Base-by-base conservation (phyloP, 2,329 filamentous ascomycete genomes). In the Drechslera avenae region DNA sequence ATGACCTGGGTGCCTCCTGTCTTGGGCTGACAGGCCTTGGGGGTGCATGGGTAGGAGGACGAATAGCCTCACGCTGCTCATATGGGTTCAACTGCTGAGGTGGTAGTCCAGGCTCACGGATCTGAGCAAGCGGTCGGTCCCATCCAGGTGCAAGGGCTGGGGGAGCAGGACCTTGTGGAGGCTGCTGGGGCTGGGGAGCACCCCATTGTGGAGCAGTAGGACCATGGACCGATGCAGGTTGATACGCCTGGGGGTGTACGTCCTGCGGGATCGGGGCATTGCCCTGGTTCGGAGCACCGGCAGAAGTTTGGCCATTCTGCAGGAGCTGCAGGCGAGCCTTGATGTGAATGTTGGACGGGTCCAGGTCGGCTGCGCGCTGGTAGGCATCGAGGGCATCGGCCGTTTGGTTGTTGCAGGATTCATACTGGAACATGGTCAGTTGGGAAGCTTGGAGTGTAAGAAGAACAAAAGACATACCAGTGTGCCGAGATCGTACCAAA, bases 391-490 rank as follows among this genome's bases (percentile, higher is more conserved):
- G 82, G 1, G 94, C 94, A 79, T 99, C 94, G 44, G 87, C 90
- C 51, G 96, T 96, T 76, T 99, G 94, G 77, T 97, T 97, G 81
- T 99, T 97, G 76, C 94, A 99, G 19, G 91, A 96, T 74, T 99
- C 94, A 69, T 99, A 99, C 88, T 95, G 62, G 37, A 37, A 13
- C 45, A 63, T 58, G 46, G 43, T 66, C 57, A 70, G 60, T 19
- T 19, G 30, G 30, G 12, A 12, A 13, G 16, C 16, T 16, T 41
- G 9, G 16, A 43, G 19, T 12, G 3, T 10, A 9, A 9, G 41
- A 42, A 39, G 7, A 16, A 44, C 30, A 18, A 35, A 51, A 50
- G 67, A 83, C 88, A 80, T 83, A 95, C 90, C 80, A 99, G 71
- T 64, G 94, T 99, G 56, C 94, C 94, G 32, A 99, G 80, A 74